These are phyloP conservation scores for Pelagophyceae sp. DNA, from an alignment of 352 stramenopile species.

Conservation along the genomic window DNA sequence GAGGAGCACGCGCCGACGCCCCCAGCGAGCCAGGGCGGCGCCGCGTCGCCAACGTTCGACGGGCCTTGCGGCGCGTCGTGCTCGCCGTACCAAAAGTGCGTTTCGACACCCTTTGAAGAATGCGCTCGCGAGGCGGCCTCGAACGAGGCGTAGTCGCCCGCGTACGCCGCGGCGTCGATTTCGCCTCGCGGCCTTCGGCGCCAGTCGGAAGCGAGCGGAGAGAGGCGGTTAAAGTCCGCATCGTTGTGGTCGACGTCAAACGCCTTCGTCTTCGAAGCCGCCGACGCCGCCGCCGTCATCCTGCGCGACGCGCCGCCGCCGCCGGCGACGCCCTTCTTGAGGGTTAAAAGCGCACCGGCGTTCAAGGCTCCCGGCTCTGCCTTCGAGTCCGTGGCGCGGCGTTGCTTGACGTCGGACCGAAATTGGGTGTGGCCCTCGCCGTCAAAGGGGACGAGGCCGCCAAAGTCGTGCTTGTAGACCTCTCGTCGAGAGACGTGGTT, in stretches of 20 bases:
- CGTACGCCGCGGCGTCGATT: neutral
- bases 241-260: too few species aligned
- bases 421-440: constrained; percentile 66
- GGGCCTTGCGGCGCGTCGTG: constrained; percentile 37
- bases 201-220: too few species aligned
- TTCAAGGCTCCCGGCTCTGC: constrained; percentile 32
- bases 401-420: constrained; percentile 45
- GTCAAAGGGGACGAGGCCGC: constrained; percentile 65
- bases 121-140: too few species aligned
- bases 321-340: constrained; percentile 24
- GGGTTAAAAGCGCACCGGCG: constrained; percentile 40
- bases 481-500: constrained; percentile 65
- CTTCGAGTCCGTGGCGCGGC: constrained; percentile 33
- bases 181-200: too few species aligned
- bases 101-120: too few species aligned
- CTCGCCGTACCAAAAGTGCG: constrained; percentile 60
- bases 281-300: neutral
- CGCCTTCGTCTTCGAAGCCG: neutral
- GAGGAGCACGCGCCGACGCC: constrained; percentile 83
- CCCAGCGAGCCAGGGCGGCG: constrained; percentile 32
- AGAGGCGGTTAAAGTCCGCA: too few species aligned
- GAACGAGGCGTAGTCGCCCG: neutral
- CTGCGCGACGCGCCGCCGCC: neutral
- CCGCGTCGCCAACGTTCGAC: constrained; percentile 26
- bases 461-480: constrained; percentile 61